Conservation (phyloP, 176 grass and related monocot species). For the Metroxylon sagu region DNA sequence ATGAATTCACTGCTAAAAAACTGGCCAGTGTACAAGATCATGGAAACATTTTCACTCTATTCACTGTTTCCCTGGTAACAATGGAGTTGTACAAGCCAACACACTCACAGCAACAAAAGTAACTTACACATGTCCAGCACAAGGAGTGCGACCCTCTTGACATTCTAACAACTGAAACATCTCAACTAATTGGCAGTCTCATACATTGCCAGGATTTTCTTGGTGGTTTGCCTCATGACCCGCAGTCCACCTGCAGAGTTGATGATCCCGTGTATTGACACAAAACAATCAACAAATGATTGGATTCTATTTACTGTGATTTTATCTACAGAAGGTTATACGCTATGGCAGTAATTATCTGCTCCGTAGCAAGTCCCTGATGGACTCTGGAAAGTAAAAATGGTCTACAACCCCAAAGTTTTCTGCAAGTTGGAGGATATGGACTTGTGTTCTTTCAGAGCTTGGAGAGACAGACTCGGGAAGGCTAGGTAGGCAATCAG, state of each 20-base stretch:
- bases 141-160: too few relatives aligned
- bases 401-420: conserved; percentile 55
- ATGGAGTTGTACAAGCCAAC: too few relatives aligned
- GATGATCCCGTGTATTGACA: conserved; percentile 34
- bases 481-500: conserved; percentile 69
- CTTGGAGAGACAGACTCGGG: conserved; percentile 64
- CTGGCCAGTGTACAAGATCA: too few relatives aligned
- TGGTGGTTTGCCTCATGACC: not conserved
- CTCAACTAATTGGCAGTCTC: not conserved
- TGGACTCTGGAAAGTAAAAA: conserved; percentile 51
- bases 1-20: too few relatives aligned
- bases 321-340: conserved; percentile 79
- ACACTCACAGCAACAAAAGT: too few relatives aligned
- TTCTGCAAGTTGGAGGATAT: conserved; percentile 58
- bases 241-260: conserved; percentile 11
- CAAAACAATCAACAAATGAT: conserved; percentile 77
- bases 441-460: conserved; percentile 41
- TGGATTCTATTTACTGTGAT: conserved; percentile 79
- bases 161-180: too few relatives aligned
- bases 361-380: conserved; percentile 21
- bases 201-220: not conserved
- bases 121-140: too few relatives aligned
- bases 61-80: too few relatives aligned
- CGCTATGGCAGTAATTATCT: conserved; percentile 32
- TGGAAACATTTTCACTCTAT: too few relatives aligned